Evolutionary conservation across 257 asterid genomes (phyloP).

Genomic region (Plantago ovata): DNA sequence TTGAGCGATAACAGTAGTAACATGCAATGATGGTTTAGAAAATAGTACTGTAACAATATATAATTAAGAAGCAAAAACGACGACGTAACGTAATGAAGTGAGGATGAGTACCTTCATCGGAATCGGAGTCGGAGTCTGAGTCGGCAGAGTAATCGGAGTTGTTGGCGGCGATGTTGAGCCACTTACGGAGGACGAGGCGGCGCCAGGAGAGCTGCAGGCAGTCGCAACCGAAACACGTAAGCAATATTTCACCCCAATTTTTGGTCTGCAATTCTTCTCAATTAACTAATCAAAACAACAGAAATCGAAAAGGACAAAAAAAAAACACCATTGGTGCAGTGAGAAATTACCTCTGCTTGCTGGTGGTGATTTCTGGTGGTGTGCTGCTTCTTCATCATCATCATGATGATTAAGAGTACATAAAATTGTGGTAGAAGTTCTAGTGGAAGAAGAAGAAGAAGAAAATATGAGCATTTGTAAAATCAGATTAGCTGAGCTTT

Average conservation of each 20-base stretch:
- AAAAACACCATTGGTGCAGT: neutral
- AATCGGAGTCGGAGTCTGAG: slow-evolving; percentile 45
- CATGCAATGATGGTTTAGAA: neutral
- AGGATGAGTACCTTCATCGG: slow-evolving; percentile 45
- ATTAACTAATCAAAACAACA: slow-evolving; percentile 19
- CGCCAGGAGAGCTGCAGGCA: slow-evolving; percentile 86
- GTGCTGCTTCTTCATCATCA: slow-evolving; percentile 17
- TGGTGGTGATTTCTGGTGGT: slow-evolving; percentile 21
- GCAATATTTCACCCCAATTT: slow-evolving; percentile 69
- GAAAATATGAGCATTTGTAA: no score
- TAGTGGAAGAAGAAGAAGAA: no score
- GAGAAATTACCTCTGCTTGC: slow-evolving; percentile 38
- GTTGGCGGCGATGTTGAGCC: slow-evolving; percentile 49
- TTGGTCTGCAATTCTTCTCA: slow-evolving; percentile 54
- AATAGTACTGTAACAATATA: neutral
- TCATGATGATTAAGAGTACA: neutral
- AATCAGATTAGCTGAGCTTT: no score
- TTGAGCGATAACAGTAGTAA: neutral
- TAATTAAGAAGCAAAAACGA: slow-evolving; percentile 1
- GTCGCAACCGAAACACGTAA: slow-evolving; percentile 59
- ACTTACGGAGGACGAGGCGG: slow-evolving; percentile 75
- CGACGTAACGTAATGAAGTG: no score
- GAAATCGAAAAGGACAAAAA: neutral
- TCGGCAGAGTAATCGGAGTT: slow-evolving; percentile 80
- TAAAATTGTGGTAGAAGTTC: no score